Conservation (phyloP, 768 basidiomycete genomes). For the Xerocomus potaroensis region DNA sequence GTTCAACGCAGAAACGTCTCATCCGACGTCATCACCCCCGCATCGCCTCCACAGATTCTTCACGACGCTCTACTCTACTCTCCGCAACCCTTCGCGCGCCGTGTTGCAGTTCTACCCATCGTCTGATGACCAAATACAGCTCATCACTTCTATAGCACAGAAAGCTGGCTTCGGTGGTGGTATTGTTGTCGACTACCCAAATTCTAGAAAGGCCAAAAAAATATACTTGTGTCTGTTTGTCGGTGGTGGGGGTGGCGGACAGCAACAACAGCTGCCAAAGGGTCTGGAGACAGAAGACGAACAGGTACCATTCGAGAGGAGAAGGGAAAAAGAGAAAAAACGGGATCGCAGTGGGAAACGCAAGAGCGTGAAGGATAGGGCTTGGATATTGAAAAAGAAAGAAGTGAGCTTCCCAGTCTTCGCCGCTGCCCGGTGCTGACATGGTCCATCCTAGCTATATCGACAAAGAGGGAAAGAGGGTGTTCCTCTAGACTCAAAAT, state of each 20-base stretch:
- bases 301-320: conserved; percentile 68
- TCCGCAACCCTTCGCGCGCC: conserved; percentile 81
- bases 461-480: conserved; percentile 79
- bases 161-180: conserved; percentile 97
- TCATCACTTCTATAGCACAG: conserved; percentile 90
- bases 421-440: conserved; percentile 2
- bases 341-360: conserved; percentile 63
- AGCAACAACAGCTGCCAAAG: conserved; percentile 65
- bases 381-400: conserved; percentile 98
- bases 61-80: conserved; percentile 83
- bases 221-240: conserved; percentile 93
- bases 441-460: conserved; percentile 51
- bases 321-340: conserved; percentile 62
- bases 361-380: conserved; percentile 68
- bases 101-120: conserved; percentile 95
- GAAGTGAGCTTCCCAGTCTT: conserved; percentile 49
- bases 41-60: conserved; percentile 86
- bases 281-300: conserved; percentile 71
- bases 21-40: conserved; percentile 83
- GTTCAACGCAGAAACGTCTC: conserved; percentile 91
- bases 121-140: conserved; percentile 93
- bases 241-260: conserved; percentile 65
- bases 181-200: conserved; percentile 94
- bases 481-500: conserved; percentile 85
- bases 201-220: conserved; percentile 93